phyloP scores from a whole-genome alignment of 768 basidiomycete species.

The Mycena galopus region DNA sequence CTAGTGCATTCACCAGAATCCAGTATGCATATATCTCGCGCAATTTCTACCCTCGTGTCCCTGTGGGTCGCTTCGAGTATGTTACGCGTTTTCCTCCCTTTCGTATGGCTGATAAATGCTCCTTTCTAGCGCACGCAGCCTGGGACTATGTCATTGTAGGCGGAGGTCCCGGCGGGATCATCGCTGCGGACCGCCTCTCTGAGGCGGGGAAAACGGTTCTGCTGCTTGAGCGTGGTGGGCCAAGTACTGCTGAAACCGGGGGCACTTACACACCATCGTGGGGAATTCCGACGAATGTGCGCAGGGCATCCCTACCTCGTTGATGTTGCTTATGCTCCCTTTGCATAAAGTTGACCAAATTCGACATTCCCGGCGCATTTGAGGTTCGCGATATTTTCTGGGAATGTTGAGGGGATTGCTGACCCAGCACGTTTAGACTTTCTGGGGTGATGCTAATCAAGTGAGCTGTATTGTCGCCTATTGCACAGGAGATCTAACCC shows the following conservation, averaged over 20 bases:
- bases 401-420: background rate
- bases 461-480: background rate
- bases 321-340: background rate
- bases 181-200: slow-evolving; percentile 69
- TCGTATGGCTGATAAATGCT: too few relatives aligned
- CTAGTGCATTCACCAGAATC: background rate
- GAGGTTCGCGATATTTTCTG: background rate
- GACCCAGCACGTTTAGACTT: slow-evolving; percentile 18
- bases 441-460: slow-evolving; percentile 53
- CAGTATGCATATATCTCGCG: slow-evolving; percentile 3
- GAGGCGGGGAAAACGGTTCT: slow-evolving; percentile 74
- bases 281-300: slow-evolving; percentile 60
- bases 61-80: background rate
- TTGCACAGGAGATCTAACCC: background rate
- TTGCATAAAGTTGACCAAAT: slow-evolving; percentile 65
- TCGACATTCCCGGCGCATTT: slow-evolving; percentile 67
- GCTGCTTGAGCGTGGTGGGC: slow-evolving; percentile 73
- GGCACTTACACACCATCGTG: slow-evolving; percentile 68
- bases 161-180: slow-evolving; percentile 68
- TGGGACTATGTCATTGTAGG: slow-evolving; percentile 71
- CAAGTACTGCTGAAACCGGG: slow-evolving; percentile 69
- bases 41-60: background rate
- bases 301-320: slow-evolving; percentile 18
- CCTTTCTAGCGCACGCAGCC: slow-evolving; percentile 32
- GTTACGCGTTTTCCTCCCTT: too few relatives aligned